Conservation (phyloP, 208 protist species). For the Porcisia hertigi region DNA sequence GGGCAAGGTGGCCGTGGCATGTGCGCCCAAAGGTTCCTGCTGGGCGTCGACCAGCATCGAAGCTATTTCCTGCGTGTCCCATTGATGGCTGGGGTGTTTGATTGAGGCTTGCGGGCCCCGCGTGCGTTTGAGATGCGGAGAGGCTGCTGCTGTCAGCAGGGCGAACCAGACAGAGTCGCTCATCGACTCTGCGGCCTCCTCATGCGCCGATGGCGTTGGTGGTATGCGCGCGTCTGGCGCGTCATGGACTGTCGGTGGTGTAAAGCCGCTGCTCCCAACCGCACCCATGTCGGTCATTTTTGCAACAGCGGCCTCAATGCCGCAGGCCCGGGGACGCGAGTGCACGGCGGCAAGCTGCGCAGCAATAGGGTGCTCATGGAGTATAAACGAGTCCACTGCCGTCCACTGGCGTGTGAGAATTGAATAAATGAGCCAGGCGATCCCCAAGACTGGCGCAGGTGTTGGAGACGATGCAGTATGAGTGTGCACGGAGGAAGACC, state of each 20-base stretch:
- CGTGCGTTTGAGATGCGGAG: conserved; percentile 14
- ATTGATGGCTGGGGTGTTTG: conserved; percentile 43
- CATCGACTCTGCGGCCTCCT: neutral
- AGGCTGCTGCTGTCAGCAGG: neutral
- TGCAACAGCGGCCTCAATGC: neutral
- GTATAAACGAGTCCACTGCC: conserved; percentile 32
- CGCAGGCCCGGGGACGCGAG: neutral
- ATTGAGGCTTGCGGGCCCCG: conserved; percentile 32
- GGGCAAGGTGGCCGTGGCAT: neutral
- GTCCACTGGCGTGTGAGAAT: conserved; percentile 45
- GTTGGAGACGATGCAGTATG: neutral
- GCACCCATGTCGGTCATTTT: neutral
- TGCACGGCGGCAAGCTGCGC: conserved; percentile 5
- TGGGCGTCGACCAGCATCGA: conserved; percentile 7
- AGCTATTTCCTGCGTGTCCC: conserved; percentile 40
- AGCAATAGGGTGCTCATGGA: conserved; percentile 22
- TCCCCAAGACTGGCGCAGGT: conserved; percentile 38
- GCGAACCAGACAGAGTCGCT: conserved; percentile 14
- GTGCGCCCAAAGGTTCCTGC: neutral
- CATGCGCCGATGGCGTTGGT: neutral
- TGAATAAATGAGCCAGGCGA: conserved; percentile 67
- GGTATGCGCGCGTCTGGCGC: neutral
- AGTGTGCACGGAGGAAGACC: neutral
- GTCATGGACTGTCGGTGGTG: neutral
- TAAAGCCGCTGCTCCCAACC: neutral